Base-by-base conservation (phyloP, 352 stramenopile genomes). In the Pythium pectinolyticum region DNA sequence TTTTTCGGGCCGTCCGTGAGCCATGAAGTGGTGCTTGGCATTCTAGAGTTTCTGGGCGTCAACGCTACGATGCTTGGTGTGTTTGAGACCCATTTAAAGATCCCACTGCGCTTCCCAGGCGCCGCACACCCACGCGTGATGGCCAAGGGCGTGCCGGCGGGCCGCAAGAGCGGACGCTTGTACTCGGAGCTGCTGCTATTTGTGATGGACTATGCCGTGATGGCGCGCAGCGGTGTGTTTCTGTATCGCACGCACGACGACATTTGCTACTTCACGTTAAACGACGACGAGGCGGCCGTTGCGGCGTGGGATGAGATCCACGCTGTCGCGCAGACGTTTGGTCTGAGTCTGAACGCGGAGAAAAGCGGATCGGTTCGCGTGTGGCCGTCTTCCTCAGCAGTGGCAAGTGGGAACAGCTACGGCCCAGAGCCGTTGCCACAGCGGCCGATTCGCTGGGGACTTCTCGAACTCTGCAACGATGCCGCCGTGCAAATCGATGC, bases 181-280 rank as follows among this genome's bases (percentile, higher is more conserved):
- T 66, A 79, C 25, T 64, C 69, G 3, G 76, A 85, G 57, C 39
- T 76, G 22, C 24, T 82, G 59, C 50, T 85, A 32, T 85, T 85
- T 41, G 55, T 67, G 20, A 74, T 85, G 67, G 77, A 85, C 70
- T 78, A 77, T 35, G 48, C 70, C 2, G 77, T 83, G 25, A 61
- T 79, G 15, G 66, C 58, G 12, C 55, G 60, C 7, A 63, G 67
- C 25, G 70, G 50, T 8, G 61, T 81, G 17, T 72, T 75, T 49
- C 27, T 85, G 31, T 85, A 74, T 31, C 76, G 76, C 8, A 73
- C 60, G 17, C 76, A 82, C 55, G 76, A 85, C 51, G 74, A 81
- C 45, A 85, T 85, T 57, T 78, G 65, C 57, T 74, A 81, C 56
- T 85, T 80, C 35, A 64, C 73, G n/a, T n/a, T n/a, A 20, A 28